phyloP scores from a whole-genome alignment of 306 rosid genomes.

The Acacia crassicarpa region DNA sequence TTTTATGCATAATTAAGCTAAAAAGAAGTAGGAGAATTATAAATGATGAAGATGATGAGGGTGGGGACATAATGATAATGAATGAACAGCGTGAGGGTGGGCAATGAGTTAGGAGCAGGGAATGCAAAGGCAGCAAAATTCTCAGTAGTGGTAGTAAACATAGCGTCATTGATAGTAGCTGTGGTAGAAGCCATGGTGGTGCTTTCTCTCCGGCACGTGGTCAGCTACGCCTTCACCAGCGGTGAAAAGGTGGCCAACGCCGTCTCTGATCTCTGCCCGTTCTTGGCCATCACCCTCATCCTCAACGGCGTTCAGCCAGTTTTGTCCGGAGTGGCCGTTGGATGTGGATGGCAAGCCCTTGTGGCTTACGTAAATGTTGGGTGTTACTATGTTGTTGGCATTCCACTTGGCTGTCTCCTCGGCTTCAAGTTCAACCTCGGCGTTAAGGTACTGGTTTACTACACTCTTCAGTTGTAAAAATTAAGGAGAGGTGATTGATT shows the following conservation, averaged over 20 bases:
- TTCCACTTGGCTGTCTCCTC: conserved; percentile 63
- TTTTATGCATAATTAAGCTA: too few relatives aligned
- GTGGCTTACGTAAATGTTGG: conserved; percentile 78
- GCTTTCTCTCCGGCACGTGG: conserved; percentile 50
- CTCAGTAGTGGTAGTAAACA: conserved; percentile 47
- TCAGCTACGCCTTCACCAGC: conserved; percentile 66
- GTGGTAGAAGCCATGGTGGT: conserved; percentile 47
- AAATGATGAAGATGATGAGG: too few relatives aligned
- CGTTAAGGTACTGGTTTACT: conserved; percentile 40
- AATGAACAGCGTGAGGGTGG: conserved; percentile 13
- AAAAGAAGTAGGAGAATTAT: not conserved
- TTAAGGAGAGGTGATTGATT: too few relatives aligned
- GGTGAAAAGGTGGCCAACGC: conserved; percentile 64
- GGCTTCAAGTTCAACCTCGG: conserved; percentile 71
- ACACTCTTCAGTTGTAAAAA: not conserved
- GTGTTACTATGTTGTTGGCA: conserved; percentile 60
- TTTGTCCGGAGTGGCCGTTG: conserved; percentile 79
- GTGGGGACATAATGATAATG: too few relatives aligned
- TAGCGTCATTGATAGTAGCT: conserved; percentile 42
- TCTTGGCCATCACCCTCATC: conserved; percentile 52
- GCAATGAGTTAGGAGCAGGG: conserved; percentile 67
- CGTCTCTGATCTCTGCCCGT: conserved; percentile 61
- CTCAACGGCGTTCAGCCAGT: conserved; percentile 80
- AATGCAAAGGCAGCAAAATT: conserved; percentile 68
- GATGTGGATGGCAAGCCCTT: conserved; percentile 82